phyloP scores from a whole-genome alignment of 192 early-diverging fungal genomes.

The Coemansia sp. region DNA sequence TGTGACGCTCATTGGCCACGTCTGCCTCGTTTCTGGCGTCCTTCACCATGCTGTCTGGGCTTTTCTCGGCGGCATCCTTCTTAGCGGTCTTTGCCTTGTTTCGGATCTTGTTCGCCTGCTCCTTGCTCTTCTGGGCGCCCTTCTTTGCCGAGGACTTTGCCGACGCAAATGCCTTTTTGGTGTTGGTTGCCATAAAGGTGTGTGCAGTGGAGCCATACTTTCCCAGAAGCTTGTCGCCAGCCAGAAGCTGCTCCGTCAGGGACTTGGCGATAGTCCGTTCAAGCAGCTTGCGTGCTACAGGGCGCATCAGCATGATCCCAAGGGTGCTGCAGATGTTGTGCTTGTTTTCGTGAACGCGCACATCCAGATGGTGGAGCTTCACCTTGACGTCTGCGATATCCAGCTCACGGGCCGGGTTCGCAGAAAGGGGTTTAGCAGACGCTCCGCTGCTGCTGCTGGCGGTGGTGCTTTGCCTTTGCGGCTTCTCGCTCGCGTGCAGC shows the following conservation, averaged over 20 bases:
- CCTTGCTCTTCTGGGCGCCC: constrained; percentile 29
- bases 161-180: constrained; percentile 27
- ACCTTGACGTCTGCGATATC: constrained; percentile 44
- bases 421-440: neutral
- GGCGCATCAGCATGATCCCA: constrained; percentile 32
- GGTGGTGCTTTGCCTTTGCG: constrained; percentile 11
- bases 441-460: constrained; percentile 1
- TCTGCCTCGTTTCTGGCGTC: neutral
- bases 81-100: constrained; percentile 9
- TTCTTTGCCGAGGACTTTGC: constrained; percentile 25
- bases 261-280: constrained; percentile 30
- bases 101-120: constrained; percentile 12
- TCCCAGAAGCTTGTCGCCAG: constrained; percentile 30
- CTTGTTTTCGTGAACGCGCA: constrained; percentile 42
- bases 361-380: constrained; percentile 39
- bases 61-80: constrained; percentile 1
- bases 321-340: constrained; percentile 39
- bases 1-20: neutral
- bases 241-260: constrained; percentile 29
- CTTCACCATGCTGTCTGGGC: neutral
- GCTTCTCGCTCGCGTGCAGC: constrained; percentile 48
- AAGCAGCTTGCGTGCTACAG: constrained; percentile 36
- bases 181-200: constrained; percentile 10
- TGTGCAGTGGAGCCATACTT: constrained; percentile 33
- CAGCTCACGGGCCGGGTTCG: constrained; percentile 22